Evolutionary conservation across 2,329 filamentous ascomycete species (phyloP).

Genomic region (Curvularia hawaiiensis): DNA sequence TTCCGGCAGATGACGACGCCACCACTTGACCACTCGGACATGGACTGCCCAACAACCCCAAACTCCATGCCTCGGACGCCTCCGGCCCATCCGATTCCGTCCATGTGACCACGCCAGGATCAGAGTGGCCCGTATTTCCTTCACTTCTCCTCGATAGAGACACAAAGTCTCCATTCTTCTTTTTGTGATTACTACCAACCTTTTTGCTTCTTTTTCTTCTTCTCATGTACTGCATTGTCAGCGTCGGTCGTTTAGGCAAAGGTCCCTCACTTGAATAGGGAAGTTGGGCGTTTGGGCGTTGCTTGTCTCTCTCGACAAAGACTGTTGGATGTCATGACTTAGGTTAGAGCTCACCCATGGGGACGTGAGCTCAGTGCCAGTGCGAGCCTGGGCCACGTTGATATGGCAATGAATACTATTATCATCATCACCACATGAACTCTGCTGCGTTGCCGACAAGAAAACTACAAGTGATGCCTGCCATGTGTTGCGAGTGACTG

Average conservation of each 20-base stretch:
- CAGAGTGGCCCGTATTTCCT: slow-evolving; percentile 5
- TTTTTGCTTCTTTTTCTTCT: neutral
- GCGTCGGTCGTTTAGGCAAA: slow-evolving; percentile 38
- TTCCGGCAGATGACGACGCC: slow-evolving; percentile 65
- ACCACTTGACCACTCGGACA: slow-evolving; percentile 70
- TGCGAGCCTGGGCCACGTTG: slow-evolving; percentile 33
- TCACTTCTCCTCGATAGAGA: slow-evolving; percentile 20
- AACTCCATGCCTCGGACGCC: slow-evolving; percentile 75
- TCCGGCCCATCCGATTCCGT: slow-evolving; percentile 49
- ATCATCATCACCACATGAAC: slow-evolving; percentile 14
- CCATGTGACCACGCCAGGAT: slow-evolving; percentile 29
- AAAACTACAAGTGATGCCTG: neutral
- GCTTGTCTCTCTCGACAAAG: slow-evolving; percentile 11
- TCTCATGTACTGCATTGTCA: slow-evolving; percentile 46
- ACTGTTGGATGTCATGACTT: slow-evolving; percentile 9
- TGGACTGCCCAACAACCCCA: slow-evolving; percentile 66
- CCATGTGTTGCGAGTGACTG: neutral
- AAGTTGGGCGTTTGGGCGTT: slow-evolving; percentile 35
- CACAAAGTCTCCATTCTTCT: slow-evolving; percentile 20
- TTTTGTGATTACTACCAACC: slow-evolving; percentile 26
- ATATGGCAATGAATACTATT: slow-evolving; percentile 28
- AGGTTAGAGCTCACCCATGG: slow-evolving; percentile 7
- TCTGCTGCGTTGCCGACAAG: neutral
- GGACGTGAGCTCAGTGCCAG: slow-evolving; percentile 33
- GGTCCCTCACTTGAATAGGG: slow-evolving; percentile 42